Conservation (phyloP, 495 filamentous ascomycete genomes). For the Xylaria longipes region DNA sequence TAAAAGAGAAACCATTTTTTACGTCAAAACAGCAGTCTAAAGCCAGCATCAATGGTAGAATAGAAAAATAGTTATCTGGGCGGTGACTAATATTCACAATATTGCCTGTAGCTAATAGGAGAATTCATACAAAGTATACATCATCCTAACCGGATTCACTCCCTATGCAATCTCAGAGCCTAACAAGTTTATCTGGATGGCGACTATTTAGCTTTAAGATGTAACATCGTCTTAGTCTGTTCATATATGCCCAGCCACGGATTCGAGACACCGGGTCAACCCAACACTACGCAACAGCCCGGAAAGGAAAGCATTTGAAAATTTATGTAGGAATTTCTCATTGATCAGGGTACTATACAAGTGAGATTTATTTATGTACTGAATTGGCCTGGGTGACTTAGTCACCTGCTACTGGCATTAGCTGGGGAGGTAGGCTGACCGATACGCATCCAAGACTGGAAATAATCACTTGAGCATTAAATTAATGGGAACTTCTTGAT, state of each 20-base stretch:
- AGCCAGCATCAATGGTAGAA: neutral
- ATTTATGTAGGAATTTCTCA: neutral
- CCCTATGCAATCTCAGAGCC: neutral
- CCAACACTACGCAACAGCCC: neutral
- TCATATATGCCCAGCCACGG: neutral
- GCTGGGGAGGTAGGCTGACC: too few relatives aligned
- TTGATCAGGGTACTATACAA: neutral
- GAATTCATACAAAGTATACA: neutral
- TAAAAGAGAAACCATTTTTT: neutral
- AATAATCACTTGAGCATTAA: too few relatives aligned
- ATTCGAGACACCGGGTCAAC: neutral
- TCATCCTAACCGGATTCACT: neutral
- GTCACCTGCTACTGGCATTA: too few relatives aligned
- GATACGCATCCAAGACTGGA: too few relatives aligned
- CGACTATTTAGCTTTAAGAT: neutral
- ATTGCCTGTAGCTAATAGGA: neutral
- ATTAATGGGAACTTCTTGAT: too few relatives aligned
- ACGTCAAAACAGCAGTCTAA: neutral
- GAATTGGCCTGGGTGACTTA: too few relatives aligned
- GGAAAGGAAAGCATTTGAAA: neutral
- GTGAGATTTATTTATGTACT: too few relatives aligned
- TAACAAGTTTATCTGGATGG: neutral
- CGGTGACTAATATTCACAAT: neutral
- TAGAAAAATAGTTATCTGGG: neutral
- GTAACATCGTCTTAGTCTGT: too few relatives aligned